Evolutionary conservation across 148 eudicot genomes (phyloP).

Genomic region (Cornus kousa): DNA sequence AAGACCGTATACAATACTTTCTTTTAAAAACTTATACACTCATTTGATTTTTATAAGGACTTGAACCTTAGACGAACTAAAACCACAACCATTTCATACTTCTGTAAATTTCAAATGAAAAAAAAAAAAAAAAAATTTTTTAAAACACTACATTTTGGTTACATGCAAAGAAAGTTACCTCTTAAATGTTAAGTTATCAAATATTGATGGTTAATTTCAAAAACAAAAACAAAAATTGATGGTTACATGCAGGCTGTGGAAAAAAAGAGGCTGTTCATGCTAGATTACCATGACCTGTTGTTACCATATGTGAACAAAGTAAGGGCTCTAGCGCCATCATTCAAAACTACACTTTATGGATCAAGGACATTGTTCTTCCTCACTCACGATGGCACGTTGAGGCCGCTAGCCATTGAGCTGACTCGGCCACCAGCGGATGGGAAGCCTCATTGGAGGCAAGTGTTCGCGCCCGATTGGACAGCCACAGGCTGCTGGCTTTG

Average conservation of each 20-base stretch:
- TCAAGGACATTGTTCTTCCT: slow-evolving; percentile 70
- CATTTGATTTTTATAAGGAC: too few species aligned
- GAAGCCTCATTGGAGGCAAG: slow-evolving; percentile 70
- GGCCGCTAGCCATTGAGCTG: slow-evolving; percentile 74
- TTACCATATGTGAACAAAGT: slow-evolving; percentile 73
- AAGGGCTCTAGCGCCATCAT: slow-evolving; percentile 42
- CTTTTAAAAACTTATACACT: too few species aligned
- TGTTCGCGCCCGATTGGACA: slow-evolving; percentile 40
- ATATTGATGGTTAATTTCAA: too few species aligned
- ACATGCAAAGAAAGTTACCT: too few species aligned
- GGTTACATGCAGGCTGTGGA: slow-evolving; percentile 47
- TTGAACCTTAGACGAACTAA: too few species aligned
- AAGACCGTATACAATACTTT: too few species aligned
- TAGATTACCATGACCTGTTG: slow-evolving; percentile 83
- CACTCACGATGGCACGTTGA: slow-evolving; percentile 36
- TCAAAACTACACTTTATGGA: slow-evolving; percentile 52
- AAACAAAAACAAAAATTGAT: not conserved
- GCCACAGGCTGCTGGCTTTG: slow-evolving; percentile 78
- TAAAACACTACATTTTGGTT: too few species aligned
- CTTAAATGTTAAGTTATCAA: too few species aligned
- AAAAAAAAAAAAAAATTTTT: too few species aligned
- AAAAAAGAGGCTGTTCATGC: slow-evolving; percentile 60
- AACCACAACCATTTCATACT: too few species aligned
- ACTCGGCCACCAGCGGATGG: slow-evolving; percentile 58
- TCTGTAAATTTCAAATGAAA: too few species aligned